Evolutionary conservation across 495 filamentous ascomycete species (phyloP).

Genomic region (Podospora bellae-mahoneyi): DNA sequence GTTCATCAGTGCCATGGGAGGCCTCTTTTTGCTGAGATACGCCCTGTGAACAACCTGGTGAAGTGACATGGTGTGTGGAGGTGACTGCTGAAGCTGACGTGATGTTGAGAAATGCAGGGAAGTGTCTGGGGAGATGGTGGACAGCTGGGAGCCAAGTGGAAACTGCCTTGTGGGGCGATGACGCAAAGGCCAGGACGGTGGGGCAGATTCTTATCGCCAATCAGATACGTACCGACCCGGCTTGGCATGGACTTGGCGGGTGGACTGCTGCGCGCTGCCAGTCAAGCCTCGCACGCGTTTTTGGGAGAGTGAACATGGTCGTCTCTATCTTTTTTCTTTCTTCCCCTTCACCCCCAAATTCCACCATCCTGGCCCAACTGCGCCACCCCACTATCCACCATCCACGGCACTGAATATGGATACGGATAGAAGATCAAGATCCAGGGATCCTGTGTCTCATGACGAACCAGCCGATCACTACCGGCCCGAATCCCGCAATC

Average conservation of each 20-base stretch:
- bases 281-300: neutral
- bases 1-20: neutral
- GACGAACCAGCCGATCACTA: conserved; percentile 11
- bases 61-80: neutral
- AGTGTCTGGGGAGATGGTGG: neutral
- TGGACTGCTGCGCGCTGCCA: neutral
- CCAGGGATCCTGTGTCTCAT: conserved; percentile 12
- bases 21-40: neutral
- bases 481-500: conserved; percentile 18
- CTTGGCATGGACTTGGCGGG: neutral
- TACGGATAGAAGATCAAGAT: conserved; percentile 21
- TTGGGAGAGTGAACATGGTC: neutral
- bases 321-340: neutral
- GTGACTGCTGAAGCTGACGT: neutral
- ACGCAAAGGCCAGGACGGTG: neutral
- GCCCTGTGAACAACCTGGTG: too few species aligned
- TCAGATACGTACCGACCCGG: neutral
- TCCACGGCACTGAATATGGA: conserved; percentile 16
- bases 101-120: neutral
- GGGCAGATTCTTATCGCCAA: neutral
- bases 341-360: neutral
- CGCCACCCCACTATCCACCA: neutral
- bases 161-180: neutral
- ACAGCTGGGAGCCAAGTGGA: neutral
- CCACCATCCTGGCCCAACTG: neutral